These are phyloP conservation scores for Litsea cubeba DNA, from an alignment of 164 flowering plant species.

Conservation along the genomic window DNA sequence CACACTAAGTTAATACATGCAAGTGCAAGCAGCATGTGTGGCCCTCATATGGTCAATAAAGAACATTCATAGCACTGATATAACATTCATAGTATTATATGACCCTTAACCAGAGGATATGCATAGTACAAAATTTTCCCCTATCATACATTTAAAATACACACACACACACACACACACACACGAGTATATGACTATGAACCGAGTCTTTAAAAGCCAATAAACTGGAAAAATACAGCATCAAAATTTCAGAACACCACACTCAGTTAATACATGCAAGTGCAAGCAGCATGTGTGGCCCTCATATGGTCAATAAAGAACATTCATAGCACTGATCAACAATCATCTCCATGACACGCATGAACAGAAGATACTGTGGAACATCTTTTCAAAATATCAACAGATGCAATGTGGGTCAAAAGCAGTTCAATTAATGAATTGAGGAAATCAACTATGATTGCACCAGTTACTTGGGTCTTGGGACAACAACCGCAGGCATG, in stretches of 20 bases:
- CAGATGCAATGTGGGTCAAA: not conserved
- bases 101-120: too few species aligned
- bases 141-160: too few species aligned
- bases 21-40: not conserved
- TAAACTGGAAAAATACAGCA: too few species aligned
- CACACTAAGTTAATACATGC: not conserved
- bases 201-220: not conserved
- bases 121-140: too few species aligned
- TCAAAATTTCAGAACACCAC: not conserved
- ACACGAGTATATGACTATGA: not conserved
- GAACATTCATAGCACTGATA: not conserved
- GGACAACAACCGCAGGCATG: too few species aligned
- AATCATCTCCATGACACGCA: not conserved
- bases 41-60: not conserved
- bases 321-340: not conserved
- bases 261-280: not conserved
- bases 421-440: too few species aligned
- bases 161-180: too few species aligned
- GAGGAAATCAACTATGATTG: too few species aligned
- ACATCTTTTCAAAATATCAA: not conserved
- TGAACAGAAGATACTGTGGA: not conserved
- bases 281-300: too few species aligned
- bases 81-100: too few species aligned
- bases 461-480: too few species aligned
- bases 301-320: not conserved